Conservation (phyloP, 164 flowering plant species). For the Magnolia kwangsiensis region DNA sequence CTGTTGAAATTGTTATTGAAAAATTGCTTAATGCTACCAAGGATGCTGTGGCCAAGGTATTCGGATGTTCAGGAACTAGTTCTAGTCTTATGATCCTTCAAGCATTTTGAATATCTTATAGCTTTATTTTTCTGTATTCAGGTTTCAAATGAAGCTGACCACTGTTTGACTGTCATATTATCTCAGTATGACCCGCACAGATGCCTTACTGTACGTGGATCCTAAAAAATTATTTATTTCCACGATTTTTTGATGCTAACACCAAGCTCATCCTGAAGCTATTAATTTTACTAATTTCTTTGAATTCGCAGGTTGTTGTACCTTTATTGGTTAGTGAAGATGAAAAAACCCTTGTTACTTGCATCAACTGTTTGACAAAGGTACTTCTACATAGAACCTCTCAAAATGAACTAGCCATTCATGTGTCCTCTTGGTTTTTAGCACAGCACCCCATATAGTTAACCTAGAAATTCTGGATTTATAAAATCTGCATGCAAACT, state of each 20-base stretch:
- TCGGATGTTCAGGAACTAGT: background rate
- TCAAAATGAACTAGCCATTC: background rate
- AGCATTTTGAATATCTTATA: conserved; percentile 8
- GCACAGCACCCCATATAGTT: background rate
- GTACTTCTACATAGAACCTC: conserved; percentile 27
- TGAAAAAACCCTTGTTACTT: conserved; percentile 91
- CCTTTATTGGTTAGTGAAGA: conserved; percentile 91
- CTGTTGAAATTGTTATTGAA: conserved; percentile 91
- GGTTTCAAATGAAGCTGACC: conserved; percentile 93
- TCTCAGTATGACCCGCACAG: conserved; percentile 85
- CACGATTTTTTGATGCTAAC: background rate
- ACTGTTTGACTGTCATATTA: conserved; percentile 66
- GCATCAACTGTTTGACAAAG: conserved; percentile 94
- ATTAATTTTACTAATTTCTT: background rate
- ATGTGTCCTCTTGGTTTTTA: background rate
- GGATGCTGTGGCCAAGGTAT: conserved; percentile 74
- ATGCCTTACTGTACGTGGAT: conserved; percentile 69
- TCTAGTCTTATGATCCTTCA: background rate
- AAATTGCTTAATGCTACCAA: conserved; percentile 86
- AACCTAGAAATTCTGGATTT: background rate
- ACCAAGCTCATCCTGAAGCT: background rate
- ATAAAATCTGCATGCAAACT: background rate
- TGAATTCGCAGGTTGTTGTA: conserved; percentile 64
- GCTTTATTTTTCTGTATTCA: conserved; percentile 20
- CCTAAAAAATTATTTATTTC: background rate